These are phyloP conservation scores for Zygosaccharomyces rouxii DNA, from an alignment of 805 yeast species.

Conservation along the genomic window DNA sequence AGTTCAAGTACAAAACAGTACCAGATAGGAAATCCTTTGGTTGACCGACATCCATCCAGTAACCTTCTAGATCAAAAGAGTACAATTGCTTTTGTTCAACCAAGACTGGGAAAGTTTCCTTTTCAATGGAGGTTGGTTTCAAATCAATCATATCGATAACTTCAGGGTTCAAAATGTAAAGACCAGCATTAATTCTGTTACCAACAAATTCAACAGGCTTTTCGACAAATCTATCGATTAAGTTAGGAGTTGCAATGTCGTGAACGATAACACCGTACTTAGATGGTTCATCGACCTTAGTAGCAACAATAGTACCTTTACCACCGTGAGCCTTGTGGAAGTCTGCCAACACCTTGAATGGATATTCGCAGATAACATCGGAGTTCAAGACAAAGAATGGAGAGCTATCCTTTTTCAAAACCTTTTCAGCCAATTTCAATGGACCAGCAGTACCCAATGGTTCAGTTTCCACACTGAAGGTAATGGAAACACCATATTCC, in stretches of 20 bases:
- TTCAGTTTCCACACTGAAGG: slow-evolving; percentile 98
- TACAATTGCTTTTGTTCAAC: slow-evolving; percentile 84
- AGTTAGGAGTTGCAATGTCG: slow-evolving; percentile 90
- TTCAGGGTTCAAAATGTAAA: slow-evolving; percentile 95
- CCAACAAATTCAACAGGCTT: slow-evolving; percentile 99
- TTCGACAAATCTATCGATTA: slow-evolving; percentile 98
- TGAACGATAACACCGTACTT: slow-evolving; percentile 99
- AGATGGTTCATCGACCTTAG: slow-evolving; percentile 99
- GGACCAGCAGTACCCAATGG: slow-evolving; percentile 99
- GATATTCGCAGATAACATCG: slow-evolving; percentile 98
- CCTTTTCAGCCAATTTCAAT: slow-evolving; percentile 90
- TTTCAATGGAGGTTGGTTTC: slow-evolving; percentile 98
- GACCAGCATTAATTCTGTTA: slow-evolving; percentile 99
- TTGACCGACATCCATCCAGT: slow-evolving; percentile 99
- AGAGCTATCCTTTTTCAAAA: slow-evolving; percentile 87
- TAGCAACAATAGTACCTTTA: slow-evolving; percentile 97
- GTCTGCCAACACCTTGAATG: slow-evolving; percentile 83
- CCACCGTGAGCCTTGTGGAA: slow-evolving; percentile 97
- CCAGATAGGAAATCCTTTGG: slow-evolving; percentile 99
- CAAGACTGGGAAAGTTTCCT: slow-evolving; percentile 97
- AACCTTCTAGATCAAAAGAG: slow-evolving; percentile 97
- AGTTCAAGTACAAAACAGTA: slow-evolving; percentile 83
- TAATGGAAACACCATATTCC: slow-evolving; percentile 89
- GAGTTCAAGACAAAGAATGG: slow-evolving; percentile 98
- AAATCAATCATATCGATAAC: slow-evolving; percentile 94